Percentiles rank a stretch among this genome's conserved stretches.
These are phyloP conservation scores for Tympanopsis confertula DNA, from an alignment of 2,329 filamentous ascomycete genomes.

Conservation along the genomic window DNA sequence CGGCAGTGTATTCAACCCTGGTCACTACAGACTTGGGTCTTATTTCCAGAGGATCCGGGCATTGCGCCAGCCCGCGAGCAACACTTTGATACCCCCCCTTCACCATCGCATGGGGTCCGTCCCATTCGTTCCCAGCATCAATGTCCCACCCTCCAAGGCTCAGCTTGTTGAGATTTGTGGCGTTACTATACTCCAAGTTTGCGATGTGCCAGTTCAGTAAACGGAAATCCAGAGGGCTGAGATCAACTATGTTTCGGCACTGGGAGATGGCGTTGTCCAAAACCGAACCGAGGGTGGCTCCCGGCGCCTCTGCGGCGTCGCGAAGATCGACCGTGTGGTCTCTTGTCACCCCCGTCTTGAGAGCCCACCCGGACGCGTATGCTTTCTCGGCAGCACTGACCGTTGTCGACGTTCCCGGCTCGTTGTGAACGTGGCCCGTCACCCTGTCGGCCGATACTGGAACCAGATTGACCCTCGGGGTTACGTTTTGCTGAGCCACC, in stretches of 20 bases:
- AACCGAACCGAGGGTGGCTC: slow-evolving; percentile 75
- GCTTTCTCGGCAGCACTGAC: slow-evolving; percentile 68
- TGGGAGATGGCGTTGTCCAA: slow-evolving; percentile 86
- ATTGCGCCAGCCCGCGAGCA: slow-evolving; percentile 71
- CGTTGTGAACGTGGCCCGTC: slow-evolving; percentile 62
- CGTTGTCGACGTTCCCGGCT: slow-evolving; percentile 57
- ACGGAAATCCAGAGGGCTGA: slow-evolving; percentile 77
- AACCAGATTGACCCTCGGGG: slow-evolving; percentile 42
- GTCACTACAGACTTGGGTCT: slow-evolving; percentile 63
- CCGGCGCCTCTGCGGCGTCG: slow-evolving; percentile 44
- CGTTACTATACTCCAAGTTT: slow-evolving; percentile 95
- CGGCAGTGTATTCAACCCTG: slow-evolving; percentile 53
- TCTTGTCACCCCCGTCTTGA: slow-evolving; percentile 51
- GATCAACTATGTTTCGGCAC: slow-evolving; percentile 70
- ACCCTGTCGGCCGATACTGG: slow-evolving; percentile 56
- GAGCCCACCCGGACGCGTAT: slow-evolving; percentile 69
- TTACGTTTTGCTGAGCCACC: slow-evolving; percentile 40
- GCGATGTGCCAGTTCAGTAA: slow-evolving; percentile 97
- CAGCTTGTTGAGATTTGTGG: slow-evolving; percentile 72
- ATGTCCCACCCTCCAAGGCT: slow-evolving; percentile 93
- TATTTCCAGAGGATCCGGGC: slow-evolving; percentile 67
- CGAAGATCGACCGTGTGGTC: slow-evolving; percentile 63
- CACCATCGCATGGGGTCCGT: slow-evolving; percentile 86
- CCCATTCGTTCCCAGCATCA: slow-evolving; percentile 94
- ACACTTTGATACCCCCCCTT: slow-evolving; percentile 89